Conservation (phyloP, 2,329 filamentous ascomycete genomes). For the Cladophialophora bantiana region DNA sequence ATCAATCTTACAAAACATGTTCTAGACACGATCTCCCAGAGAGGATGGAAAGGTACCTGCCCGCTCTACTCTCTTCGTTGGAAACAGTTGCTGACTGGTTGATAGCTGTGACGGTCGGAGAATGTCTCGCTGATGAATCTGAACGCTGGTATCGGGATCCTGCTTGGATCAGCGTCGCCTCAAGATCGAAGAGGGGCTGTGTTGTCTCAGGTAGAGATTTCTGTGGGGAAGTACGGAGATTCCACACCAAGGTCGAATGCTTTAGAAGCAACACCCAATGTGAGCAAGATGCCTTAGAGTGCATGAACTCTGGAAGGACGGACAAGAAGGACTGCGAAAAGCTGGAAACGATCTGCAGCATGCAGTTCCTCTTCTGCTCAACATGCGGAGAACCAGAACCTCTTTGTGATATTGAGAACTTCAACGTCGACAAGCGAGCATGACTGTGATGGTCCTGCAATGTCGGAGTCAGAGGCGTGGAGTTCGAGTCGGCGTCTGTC, state of each 20-base stretch:
- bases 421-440: slow-evolving; percentile 13
- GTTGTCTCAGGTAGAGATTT: slow-evolving; percentile 20
- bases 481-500: neutral
- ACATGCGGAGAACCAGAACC: slow-evolving; percentile 12
- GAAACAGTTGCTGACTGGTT: slow-evolving; percentile 38
- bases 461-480: neutral
- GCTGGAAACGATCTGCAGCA: slow-evolving; percentile 24
- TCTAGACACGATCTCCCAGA: slow-evolving; percentile 18
- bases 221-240: slow-evolving; percentile 19
- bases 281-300: slow-evolving; percentile 15
- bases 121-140: slow-evolving; percentile 50
- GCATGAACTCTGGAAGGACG: neutral
- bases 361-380: slow-evolving; percentile 24
- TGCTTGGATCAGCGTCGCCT: slow-evolving; percentile 22
- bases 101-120: slow-evolving; percentile 52
- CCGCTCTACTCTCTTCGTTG: slow-evolving; percentile 25
- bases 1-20: slow-evolving; percentile 34
- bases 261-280: slow-evolving; percentile 25
- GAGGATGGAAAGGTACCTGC: slow-evolving; percentile 30
- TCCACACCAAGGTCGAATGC: slow-evolving; percentile 23
- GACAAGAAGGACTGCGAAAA: slow-evolving; percentile 7
- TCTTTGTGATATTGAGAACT: slow-evolving; percentile 18
- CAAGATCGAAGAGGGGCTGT: slow-evolving; percentile 22
- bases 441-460: neutral
- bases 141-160: slow-evolving; percentile 51